Evolutionary conservation across 306 rosid species (phyloP).

Genomic region (Amphicarpaea edgeworthii): DNA sequence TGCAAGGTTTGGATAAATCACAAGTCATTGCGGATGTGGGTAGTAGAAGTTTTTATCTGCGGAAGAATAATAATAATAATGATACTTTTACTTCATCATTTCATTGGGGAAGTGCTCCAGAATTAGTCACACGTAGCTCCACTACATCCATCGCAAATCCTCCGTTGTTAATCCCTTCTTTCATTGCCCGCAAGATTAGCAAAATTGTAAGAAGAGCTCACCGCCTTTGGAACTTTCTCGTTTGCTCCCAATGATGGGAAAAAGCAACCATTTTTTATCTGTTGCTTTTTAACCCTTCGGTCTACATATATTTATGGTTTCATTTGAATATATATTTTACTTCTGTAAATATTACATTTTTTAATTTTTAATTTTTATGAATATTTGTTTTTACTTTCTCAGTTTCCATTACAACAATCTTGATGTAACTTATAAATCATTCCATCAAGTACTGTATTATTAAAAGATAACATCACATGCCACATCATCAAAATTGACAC

Average conservation of each 20-base stretch:
- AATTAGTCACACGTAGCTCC: constrained; percentile 39
- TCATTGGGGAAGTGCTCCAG: constrained; percentile 36
- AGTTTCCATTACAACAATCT: too few species aligned
- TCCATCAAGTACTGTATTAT: too few species aligned
- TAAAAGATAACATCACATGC: too few species aligned
- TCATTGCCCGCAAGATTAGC: constrained; percentile 50
- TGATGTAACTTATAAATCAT: too few species aligned
- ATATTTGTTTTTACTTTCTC: too few species aligned
- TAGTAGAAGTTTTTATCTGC: constrained; percentile 81
- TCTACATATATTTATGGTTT: neutral
- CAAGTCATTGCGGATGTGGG: constrained; percentile 77
- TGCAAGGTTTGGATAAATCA: constrained; percentile 75
- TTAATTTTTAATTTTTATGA: too few species aligned
- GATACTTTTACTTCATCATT: constrained; percentile 41
- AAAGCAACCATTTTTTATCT: constrained; percentile 15
- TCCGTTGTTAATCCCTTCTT: constrained; percentile 50
- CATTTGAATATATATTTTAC: neutral
- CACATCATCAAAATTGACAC: too few species aligned
- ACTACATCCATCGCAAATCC: constrained; percentile 48
- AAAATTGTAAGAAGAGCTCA: constrained; percentile 70
- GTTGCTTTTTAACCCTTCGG: constrained; percentile 18
- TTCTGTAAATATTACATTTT: too few species aligned
- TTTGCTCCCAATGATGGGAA: constrained; percentile 58
- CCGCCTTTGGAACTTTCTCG: constrained; percentile 70
- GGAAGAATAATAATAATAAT: constrained; percentile 56